Conservation (phyloP, 2,329 filamentous ascomycete genomes). For the Diplocarpon rosae region DNA sequence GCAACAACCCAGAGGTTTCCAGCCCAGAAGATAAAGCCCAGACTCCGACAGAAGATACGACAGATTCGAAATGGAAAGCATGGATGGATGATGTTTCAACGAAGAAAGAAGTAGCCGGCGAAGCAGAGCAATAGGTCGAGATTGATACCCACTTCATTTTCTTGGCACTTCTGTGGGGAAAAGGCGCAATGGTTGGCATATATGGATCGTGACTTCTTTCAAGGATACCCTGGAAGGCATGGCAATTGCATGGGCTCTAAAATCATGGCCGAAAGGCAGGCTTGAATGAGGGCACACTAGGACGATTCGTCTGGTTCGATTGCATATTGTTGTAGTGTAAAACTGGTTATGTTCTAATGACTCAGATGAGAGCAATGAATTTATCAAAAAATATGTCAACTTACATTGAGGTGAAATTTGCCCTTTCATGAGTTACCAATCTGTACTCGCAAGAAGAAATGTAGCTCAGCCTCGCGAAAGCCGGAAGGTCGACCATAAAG, state of each 20-base stretch:
- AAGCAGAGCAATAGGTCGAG: slow-evolving; percentile 5
- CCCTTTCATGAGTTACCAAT: too few relatives aligned
- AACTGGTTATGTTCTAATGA: too few relatives aligned
- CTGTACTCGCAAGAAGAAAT: too few relatives aligned
- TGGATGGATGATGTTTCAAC: slow-evolving; percentile 25
- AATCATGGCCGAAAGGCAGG: neutral
- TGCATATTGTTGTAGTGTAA: too few relatives aligned
- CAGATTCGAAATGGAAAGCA: slow-evolving; percentile 22
- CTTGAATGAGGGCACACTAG: too few relatives aligned
- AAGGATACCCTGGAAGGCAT: neutral
- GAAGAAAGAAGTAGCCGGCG: slow-evolving; percentile 7
- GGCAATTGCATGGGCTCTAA: neutral
- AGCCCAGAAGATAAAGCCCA: slow-evolving; percentile 7
- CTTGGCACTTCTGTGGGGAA: slow-evolving; percentile 10
- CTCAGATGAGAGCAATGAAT: too few relatives aligned
- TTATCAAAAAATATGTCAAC: too few relatives aligned
- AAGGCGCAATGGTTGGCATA: slow-evolving; percentile 12
- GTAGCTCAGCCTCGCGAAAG: too few relatives aligned
- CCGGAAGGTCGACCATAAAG: too few relatives aligned
- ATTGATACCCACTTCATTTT: slow-evolving; percentile 15
- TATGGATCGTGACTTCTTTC: neutral
- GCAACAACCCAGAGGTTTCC: slow-evolving; percentile 23
- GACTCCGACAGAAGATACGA: slow-evolving; percentile 6
- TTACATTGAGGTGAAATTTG: too few relatives aligned
- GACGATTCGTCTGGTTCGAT: too few relatives aligned